Evolutionary conservation across 768 basidiomycete species (phyloP).

Genomic region (Infundibulicybe gibba): DNA sequence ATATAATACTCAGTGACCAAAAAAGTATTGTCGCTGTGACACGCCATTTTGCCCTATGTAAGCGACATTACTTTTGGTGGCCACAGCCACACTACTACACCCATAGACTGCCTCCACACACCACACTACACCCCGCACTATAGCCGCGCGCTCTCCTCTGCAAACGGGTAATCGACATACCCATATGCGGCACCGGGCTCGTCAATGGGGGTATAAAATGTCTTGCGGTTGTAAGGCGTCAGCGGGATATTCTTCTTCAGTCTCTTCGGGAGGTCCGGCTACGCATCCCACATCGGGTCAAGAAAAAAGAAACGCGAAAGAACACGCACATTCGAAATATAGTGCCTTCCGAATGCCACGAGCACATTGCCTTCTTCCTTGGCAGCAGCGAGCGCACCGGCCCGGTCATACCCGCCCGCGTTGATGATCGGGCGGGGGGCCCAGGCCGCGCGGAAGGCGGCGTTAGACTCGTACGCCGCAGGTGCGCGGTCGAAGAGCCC

Average conservation of each 20-base stretch:
- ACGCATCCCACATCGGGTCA: neutral
- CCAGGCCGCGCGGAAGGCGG: slow-evolving; percentile 45
- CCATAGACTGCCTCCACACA: no score
- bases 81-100: no score
- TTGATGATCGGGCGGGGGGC: slow-evolving; percentile 32
- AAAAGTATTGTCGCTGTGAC: no score
- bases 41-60: no score
- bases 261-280: slow-evolving; percentile 41
- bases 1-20: no score
- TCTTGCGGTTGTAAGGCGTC: slow-evolving; percentile 6
- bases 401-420: slow-evolving; percentile 40
- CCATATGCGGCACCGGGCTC: neutral
- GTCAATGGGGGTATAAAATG: neutral
- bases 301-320: neutral
- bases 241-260: slow-evolving; percentile 29
- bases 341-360: slow-evolving; percentile 25
- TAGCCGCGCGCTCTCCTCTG: neutral
- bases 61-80: no score
- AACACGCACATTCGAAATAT: slow-evolving; percentile 27
- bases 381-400: slow-evolving; percentile 31
- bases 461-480: slow-evolving; percentile 25
- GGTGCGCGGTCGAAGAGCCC: slow-evolving; percentile 8
- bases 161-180: neutral
- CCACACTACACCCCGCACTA: no score
- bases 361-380: slow-evolving; percentile 25